Conservation (phyloP, 2,329 filamentous ascomycete genomes). For the Scedosporium dehoogii region DNA sequence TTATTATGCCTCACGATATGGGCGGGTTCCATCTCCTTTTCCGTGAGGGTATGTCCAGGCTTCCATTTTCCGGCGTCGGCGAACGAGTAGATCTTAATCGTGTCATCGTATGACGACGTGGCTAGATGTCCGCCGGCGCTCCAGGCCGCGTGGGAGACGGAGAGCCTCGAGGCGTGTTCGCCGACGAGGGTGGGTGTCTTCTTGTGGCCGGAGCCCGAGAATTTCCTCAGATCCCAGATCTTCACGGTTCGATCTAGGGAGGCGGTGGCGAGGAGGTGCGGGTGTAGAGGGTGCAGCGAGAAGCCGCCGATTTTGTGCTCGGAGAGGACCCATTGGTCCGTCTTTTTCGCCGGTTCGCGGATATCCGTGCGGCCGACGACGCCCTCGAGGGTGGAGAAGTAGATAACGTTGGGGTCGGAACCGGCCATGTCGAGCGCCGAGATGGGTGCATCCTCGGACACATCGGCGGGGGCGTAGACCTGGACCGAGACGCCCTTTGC, state of each 20-base stretch:
- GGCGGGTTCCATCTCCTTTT: conserved; percentile 57
- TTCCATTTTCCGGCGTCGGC: conserved; percentile 50
- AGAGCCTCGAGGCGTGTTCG: conserved; percentile 72
- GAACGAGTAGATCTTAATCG: conserved; percentile 84
- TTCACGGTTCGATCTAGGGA: conserved; percentile 83
- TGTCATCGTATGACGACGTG: conserved; percentile 91
- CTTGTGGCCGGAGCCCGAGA: conserved; percentile 52
- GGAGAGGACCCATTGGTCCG: conserved; percentile 56
- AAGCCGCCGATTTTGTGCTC: conserved; percentile 97
- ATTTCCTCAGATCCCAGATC: conserved; percentile 84
- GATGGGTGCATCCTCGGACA: conserved; percentile 64
- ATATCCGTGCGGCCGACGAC: conserved; percentile 73
- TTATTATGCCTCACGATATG: conserved; percentile 77
- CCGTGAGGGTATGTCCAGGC: conserved; percentile 44
- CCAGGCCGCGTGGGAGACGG: conserved; percentile 89
- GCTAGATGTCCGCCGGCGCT: conserved; percentile 76
- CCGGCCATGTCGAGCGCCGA: conserved; percentile 74
- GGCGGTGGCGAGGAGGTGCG: conserved; percentile 79
- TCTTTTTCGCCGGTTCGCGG: conserved; percentile 48
- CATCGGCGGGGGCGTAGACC: conserved; percentile 64
- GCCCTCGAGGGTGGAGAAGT: conserved; percentile 82
- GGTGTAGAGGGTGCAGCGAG: conserved; percentile 66
- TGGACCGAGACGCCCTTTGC: conserved; percentile 70
- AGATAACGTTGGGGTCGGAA: conserved; percentile 61
- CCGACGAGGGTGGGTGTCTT: conserved; percentile 57